Conservation (phyloP, 2,329 filamentous ascomycete genomes). For the Penicillium fuscoglaucum region DNA sequence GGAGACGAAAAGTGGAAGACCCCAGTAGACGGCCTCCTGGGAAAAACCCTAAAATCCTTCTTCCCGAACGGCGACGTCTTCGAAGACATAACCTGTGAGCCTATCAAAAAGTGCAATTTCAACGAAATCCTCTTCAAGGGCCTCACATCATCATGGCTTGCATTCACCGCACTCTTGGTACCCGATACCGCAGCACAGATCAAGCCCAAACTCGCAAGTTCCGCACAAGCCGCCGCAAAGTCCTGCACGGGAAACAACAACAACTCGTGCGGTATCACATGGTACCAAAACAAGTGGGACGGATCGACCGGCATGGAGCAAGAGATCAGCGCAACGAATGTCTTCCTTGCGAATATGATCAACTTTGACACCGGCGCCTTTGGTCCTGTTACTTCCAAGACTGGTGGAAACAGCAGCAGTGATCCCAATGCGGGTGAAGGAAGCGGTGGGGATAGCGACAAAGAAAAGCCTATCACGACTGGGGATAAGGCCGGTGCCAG, state of each 20-base stretch:
- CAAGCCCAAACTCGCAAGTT: conserved; percentile 57
- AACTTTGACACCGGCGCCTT: conserved; percentile 52
- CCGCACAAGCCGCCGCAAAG: conserved; percentile 59
- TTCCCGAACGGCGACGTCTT: conserved; percentile 44
- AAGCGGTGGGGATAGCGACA: background rate
- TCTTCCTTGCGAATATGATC: conserved; percentile 61
- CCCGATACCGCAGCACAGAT: conserved; percentile 59
- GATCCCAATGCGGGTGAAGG: conserved; percentile 38
- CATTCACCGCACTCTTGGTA: conserved; percentile 61
- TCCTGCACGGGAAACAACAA: conserved; percentile 62
- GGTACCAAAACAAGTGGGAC: conserved; percentile 56
- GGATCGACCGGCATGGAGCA: conserved; percentile 63
- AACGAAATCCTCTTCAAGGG: conserved; percentile 63
- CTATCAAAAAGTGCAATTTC: conserved; percentile 59
- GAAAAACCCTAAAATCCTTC: conserved; percentile 50
- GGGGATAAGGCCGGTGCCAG: conserved; percentile 43
- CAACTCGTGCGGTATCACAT: conserved; percentile 65
- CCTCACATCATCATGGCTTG: conserved; percentile 66
- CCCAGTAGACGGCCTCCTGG: conserved; percentile 57
- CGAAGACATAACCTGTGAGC: conserved; percentile 65
- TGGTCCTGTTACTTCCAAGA: conserved; percentile 41
- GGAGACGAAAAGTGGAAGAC: conserved; percentile 56
- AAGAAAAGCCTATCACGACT: conserved; percentile 24
- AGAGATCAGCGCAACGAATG: conserved; percentile 67
- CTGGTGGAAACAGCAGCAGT: conserved; percentile 56